phyloP scores from a whole-genome alignment of 176 grass and related monocot genomes.

The Carex scoparia region DNA sequence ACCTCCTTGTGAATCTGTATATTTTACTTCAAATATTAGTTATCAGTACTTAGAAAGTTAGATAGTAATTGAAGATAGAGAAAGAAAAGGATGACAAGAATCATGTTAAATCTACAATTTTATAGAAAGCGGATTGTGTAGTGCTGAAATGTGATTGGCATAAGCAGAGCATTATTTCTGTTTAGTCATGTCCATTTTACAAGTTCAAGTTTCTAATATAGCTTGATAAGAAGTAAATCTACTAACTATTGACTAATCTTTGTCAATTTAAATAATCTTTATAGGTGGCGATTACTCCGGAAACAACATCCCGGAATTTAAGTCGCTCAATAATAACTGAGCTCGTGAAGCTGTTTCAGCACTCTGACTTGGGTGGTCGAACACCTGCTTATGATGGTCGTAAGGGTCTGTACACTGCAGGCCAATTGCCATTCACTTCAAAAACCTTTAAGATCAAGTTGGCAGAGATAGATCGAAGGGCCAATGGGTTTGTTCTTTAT shows the following conservation, averaged over 20 bases:
- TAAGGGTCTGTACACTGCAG: conserved; percentile 50
- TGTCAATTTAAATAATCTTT: background rate
- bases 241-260: background rate
- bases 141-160: too few relatives aligned
- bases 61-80: too few relatives aligned
- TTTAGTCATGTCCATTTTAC: background rate
- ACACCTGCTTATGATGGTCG: conserved; percentile 55
- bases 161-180: background rate
- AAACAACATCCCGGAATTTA: conserved; percentile 10
- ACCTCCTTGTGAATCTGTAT: too few relatives aligned
- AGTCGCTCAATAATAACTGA: conserved; percentile 43
- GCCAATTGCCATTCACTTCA: conserved; percentile 36
- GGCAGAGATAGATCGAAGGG: conserved; percentile 8
- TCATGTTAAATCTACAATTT: too few relatives aligned
- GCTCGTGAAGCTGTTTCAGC: conserved; percentile 22
- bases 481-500: conserved; percentile 20
- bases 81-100: too few relatives aligned
- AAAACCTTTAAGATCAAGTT: conserved; percentile 45
- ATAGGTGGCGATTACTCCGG: conserved; percentile 43
- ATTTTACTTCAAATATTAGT: too few relatives aligned
- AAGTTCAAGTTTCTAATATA: background rate
- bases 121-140: too few relatives aligned
- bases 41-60: too few relatives aligned
- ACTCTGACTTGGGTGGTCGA: conserved; percentile 24
- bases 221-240: too few relatives aligned